A percentile compares a stretch with the other conserved stretches of the same genome.
Evolutionary conservation across 2,329 filamentous ascomycete genomes (phyloP).

Genomic region (Colletotrichum truncatum): DNA sequence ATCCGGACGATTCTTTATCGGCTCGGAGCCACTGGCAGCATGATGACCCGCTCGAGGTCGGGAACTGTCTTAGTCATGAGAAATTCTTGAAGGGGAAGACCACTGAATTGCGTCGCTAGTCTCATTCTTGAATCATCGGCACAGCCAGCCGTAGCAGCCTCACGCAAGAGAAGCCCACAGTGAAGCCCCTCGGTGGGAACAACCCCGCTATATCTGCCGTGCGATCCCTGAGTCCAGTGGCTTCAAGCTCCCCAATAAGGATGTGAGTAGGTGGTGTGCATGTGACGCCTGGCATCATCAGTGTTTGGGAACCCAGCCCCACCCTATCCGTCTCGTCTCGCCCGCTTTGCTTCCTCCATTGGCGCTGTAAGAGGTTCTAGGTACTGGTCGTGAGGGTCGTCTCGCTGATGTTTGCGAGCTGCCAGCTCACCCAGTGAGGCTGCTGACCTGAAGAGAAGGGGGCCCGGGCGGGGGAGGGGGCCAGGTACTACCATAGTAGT

Average conservation of each 20-base stretch:
- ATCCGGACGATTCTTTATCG: constrained; percentile 14
- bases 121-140: constrained; percentile 11
- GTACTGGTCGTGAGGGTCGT: too few relatives aligned
- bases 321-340: constrained; percentile 20
- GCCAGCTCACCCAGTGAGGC: not conserved
- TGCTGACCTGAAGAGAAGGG: not conserved
- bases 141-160: constrained; percentile 12
- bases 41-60: not conserved
- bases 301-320: constrained; percentile 9
- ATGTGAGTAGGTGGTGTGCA: not conserved
- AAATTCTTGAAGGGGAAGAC: not conserved
- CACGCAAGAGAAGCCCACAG: not conserved
- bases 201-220: constrained; percentile 11
- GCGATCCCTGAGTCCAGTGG: not conserved
- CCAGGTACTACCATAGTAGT: too few relatives aligned
- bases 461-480: not conserved
- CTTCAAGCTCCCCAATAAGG: not conserved
- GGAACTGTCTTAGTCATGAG: not conserved
- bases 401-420: not conserved
- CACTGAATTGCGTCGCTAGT: not conserved
- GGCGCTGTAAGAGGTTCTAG: not conserved
- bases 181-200: constrained; percentile 8
- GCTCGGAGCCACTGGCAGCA: constrained; percentile 11
- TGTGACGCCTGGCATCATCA: constrained; percentile 6
- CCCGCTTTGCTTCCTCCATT: constrained; percentile 15